These are phyloP conservation scores for Fusarium phyllophilum DNA, from an alignment of 2,329 filamentous ascomycete genomes.

Conservation along the genomic window DNA sequence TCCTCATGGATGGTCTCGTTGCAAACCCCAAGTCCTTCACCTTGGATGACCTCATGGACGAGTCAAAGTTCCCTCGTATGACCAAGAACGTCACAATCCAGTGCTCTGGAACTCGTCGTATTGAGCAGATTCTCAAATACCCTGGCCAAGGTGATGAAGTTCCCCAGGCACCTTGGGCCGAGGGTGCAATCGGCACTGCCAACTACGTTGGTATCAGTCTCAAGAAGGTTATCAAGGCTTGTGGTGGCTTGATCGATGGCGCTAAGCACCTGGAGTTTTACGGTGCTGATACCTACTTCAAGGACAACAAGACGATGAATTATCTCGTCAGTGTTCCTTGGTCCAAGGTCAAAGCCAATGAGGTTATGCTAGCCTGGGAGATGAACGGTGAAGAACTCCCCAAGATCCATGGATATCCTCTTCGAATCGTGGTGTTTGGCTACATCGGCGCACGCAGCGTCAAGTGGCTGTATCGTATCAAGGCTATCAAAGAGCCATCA, in stretches of 20 bases:
- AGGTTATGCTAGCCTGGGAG: slow-evolving; percentile 75
- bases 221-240: slow-evolving; percentile 76
- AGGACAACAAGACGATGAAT: slow-evolving; percentile 71
- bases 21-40: slow-evolving; percentile 66
- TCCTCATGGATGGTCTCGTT: slow-evolving; percentile 70
- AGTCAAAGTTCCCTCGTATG: slow-evolving; percentile 67
- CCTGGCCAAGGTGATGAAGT: slow-evolving; percentile 74
- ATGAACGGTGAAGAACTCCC: slow-evolving; percentile 76
- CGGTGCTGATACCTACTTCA: slow-evolving; percentile 79
- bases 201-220: slow-evolving; percentile 71
- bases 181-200: slow-evolving; percentile 75
- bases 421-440: slow-evolving; percentile 70
- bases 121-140: slow-evolving; percentile 74
- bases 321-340: slow-evolving; percentile 75
- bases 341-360: slow-evolving; percentile 72
- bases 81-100: slow-evolving; percentile 71
- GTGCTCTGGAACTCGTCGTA: slow-evolving; percentile 74
- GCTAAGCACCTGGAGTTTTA: slow-evolving; percentile 74
- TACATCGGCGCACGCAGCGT: slow-evolving; percentile 74
- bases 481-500: slow-evolving; percentile 66
- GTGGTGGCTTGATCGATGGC: slow-evolving; percentile 66
- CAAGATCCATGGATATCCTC: slow-evolving; percentile 72
- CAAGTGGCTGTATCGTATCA: slow-evolving; percentile 72
- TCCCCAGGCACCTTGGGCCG: slow-evolving; percentile 66
- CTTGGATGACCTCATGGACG: slow-evolving; percentile 68